Conservation (phyloP, 2,329 filamentous ascomycete genomes). For the Didymella lethalis region DNA sequence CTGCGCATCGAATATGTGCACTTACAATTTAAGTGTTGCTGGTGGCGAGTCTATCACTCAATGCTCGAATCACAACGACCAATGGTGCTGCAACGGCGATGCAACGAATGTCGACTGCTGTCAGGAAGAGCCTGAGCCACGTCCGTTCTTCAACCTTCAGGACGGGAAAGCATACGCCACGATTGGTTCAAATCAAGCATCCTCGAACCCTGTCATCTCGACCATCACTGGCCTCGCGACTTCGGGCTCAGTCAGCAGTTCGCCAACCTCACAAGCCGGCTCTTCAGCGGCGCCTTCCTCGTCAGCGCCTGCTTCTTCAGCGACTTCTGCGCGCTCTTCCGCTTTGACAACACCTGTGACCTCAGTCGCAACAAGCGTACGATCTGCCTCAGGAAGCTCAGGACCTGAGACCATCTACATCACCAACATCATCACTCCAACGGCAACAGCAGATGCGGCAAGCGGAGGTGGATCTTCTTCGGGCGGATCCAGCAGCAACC, state of each 20-base stretch:
- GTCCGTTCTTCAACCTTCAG: conserved; percentile 45
- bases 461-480: conserved; percentile 11
- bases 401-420: conserved; percentile 36
- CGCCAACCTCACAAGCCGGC: conserved; percentile 24
- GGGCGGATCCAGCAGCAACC: conserved; percentile 31
- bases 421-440: conserved; percentile 31
- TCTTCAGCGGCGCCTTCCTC: conserved; percentile 22
- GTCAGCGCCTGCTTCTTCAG: conserved; percentile 3
- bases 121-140: conserved; percentile 38
- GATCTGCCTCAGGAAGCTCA: conserved; percentile 32
- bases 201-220: conserved; percentile 31
- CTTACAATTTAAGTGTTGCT: conserved; percentile 33
- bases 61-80: conserved; percentile 42
- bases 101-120: conserved; percentile 42
- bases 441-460: conserved; percentile 13
- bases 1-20: conserved; percentile 48
- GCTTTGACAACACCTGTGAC: conserved; percentile 31
- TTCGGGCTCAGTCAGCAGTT: conserved; percentile 21
- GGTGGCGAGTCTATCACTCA: conserved; percentile 47
- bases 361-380: conserved; percentile 33
- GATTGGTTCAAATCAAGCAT: conserved; percentile 36
- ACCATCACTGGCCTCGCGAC: conserved; percentile 39
- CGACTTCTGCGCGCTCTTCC: conserved; percentile 12
- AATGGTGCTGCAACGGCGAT: conserved; percentile 50
- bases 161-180: conserved; percentile 46